phyloP scores from a whole-genome alignment of 495 filamentous ascomycete species.

The Cladorrhinum samala region DNA sequence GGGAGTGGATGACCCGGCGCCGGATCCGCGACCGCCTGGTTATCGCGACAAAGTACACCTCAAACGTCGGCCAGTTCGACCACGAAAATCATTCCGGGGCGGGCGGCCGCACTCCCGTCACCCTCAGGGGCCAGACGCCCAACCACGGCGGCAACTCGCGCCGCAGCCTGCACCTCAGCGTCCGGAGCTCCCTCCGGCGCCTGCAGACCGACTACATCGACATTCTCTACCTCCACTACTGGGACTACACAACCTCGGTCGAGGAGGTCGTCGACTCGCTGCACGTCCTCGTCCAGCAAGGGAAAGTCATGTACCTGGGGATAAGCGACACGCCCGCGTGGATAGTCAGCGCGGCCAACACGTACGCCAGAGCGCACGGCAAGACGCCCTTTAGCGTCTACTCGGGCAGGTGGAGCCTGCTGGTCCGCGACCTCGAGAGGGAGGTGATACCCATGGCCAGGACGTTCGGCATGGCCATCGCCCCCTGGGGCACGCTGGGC shows the following conservation, averaged over 20 bases:
- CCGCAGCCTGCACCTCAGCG: constrained; percentile 47
- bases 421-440: constrained; percentile 48
- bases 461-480: constrained; percentile 53
- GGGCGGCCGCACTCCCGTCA: too few relatives aligned
- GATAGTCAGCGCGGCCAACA: constrained; percentile 55
- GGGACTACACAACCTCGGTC: constrained; percentile 54
- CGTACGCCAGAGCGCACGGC: constrained; percentile 53
- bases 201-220: constrained; percentile 62
- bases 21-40: not conserved
- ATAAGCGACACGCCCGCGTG: constrained; percentile 58
- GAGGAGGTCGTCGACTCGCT: constrained; percentile 57
- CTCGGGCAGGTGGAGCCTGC: constrained; percentile 57
- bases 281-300: constrained; percentile 48
- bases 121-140: constrained; percentile 16
- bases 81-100: too few relatives aligned
- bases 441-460: constrained; percentile 53
- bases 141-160: constrained; percentile 54
- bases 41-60: constrained; percentile 30
- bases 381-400: constrained; percentile 59
- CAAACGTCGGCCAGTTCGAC: constrained; percentile 5
- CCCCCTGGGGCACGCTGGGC: constrained; percentile 51
- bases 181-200: constrained; percentile 53
- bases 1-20: not conserved
- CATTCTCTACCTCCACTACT: constrained; percentile 57
- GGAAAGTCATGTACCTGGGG: constrained; percentile 61